Evolutionary conservation across 2,329 filamentous ascomycete species (phyloP).

Genomic region (Mollisia scopiformis): DNA sequence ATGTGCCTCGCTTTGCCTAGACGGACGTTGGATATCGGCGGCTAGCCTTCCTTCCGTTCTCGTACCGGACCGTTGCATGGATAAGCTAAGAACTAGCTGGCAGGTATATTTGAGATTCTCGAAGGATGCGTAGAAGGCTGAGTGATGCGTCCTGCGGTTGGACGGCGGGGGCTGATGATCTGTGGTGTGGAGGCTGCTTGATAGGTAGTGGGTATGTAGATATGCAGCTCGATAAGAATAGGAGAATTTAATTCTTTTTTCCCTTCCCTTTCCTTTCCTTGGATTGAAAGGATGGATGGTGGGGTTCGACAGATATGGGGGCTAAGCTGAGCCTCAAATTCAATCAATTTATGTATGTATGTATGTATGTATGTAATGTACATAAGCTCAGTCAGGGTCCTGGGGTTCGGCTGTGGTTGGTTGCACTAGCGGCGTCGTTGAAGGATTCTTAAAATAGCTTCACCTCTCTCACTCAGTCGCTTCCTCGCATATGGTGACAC

Average conservation of each 20-base stretch:
- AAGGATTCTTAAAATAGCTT: background rate
- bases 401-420: background rate
- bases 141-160: background rate
- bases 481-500: background rate
- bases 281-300: background rate
- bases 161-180: background rate
- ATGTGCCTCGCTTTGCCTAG: background rate
- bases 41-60: no score
- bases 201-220: background rate
- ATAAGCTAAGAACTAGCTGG: background rate
- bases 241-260: background rate
- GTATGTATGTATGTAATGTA: background rate
- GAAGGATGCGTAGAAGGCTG: background rate
- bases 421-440: background rate
- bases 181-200: background rate
- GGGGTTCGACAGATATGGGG: background rate
- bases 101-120: background rate
- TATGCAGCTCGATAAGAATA: background rate
- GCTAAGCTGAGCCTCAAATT: background rate
- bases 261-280: no score
- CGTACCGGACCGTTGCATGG: background rate
- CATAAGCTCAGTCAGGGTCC: no score
- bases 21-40: no score
- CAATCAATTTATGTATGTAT: background rate
- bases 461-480: no score